phyloP scores from a whole-genome alignment of 2,329 filamentous ascomycete species.

The Talaromyces marneffei region DNA sequence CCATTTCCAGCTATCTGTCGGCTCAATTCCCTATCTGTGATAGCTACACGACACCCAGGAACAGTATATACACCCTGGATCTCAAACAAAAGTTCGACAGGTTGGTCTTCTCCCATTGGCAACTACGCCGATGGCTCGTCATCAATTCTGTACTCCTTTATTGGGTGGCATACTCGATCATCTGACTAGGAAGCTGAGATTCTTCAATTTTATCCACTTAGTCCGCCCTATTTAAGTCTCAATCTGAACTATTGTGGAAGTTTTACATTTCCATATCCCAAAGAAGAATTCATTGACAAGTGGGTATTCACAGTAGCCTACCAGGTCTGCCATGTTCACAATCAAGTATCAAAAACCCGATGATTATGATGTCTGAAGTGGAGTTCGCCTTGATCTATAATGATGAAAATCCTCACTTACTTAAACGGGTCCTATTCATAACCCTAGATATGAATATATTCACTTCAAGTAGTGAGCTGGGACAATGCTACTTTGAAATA shows the following conservation, averaged over 20 bases:
- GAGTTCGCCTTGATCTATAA: not conserved
- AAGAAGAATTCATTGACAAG: not conserved
- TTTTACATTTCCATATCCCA: not conserved
- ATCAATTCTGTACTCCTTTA: not conserved
- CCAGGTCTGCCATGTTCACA: not conserved
- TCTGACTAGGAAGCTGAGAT: not conserved
- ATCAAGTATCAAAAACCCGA: not conserved
- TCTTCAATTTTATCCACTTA: not conserved
- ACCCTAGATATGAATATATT: not conserved
- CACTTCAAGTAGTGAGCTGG: not conserved
- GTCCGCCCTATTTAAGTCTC: not conserved
- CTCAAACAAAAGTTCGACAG: not conserved
- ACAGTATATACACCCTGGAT: not conserved
- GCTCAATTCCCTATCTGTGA: too few relatives aligned
- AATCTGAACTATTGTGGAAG: not conserved
- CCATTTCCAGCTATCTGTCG: not conserved
- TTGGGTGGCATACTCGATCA: not conserved
- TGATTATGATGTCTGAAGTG: not conserved
- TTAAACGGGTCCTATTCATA: constrained; percentile 1
- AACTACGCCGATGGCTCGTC: not conserved
- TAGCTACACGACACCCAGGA: not conserved
- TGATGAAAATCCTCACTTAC: not conserved
- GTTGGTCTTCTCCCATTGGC: not conserved
- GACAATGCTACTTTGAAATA: not conserved
- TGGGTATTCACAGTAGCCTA: not conserved